Conservation (phyloP, 805 yeast genomes). For the Ascoidea asiatica region DNA sequence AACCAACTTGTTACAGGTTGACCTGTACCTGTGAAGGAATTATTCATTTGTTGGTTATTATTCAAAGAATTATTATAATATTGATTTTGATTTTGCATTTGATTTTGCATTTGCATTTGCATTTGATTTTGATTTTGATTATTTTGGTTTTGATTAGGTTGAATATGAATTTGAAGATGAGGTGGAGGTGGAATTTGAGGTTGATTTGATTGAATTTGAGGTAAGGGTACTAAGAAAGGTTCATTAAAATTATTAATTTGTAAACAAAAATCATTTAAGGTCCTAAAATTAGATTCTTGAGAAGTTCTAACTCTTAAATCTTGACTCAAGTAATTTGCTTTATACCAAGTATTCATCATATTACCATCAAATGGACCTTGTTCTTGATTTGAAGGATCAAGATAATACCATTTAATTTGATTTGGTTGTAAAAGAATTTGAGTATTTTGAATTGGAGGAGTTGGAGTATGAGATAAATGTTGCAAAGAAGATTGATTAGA, state of each 20-base stretch:
- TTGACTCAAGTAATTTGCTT: constrained; percentile 40
- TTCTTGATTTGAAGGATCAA: constrained; percentile 53
- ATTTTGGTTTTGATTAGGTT: not conserved
- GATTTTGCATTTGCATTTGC: constrained; percentile 6
- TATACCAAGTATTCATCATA: constrained; percentile 70
- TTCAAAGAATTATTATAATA: too few relatives aligned
- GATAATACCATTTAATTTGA: constrained; percentile 52
- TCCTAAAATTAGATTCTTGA: constrained; percentile 34
- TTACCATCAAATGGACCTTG: constrained; percentile 76
- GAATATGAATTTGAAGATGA: too few relatives aligned
- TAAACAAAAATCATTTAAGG: constrained; percentile 40
- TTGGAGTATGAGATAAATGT: too few relatives aligned
- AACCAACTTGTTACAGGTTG: not conserved
- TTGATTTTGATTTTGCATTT: too few relatives aligned
- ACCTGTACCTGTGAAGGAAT: too few relatives aligned
- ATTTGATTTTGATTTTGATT: constrained; percentile 2
- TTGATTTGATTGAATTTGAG: not conserved
- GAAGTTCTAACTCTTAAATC: constrained; percentile 45
- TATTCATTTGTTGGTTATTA: too few relatives aligned
- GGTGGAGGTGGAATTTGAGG: not conserved
- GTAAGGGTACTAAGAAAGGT: constrained; percentile 54
- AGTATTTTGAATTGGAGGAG: too few relatives aligned
- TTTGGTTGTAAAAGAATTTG: constrained; percentile 18
- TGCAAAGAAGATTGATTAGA: too few relatives aligned
- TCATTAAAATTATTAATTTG: constrained; percentile 31